These are phyloP conservation scores for Boletellus ananiceps DNA, from an alignment of 768 basidiomycete genomes.

Conservation along the genomic window DNA sequence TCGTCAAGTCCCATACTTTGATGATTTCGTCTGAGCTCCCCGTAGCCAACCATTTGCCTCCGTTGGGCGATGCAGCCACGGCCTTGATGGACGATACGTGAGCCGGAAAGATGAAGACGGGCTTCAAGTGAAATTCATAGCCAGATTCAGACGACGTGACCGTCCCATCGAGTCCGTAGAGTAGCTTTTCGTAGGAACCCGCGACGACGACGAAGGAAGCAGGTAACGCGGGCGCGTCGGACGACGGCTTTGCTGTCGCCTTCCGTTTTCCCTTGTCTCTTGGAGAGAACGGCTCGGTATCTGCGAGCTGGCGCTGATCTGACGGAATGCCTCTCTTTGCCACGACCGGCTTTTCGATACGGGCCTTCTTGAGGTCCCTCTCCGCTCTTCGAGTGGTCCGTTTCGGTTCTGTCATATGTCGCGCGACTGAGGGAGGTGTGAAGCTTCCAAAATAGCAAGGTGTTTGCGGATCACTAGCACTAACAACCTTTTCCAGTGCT, in stretches of 20 bases:
- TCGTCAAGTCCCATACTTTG: constrained; percentile 92
- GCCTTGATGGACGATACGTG: constrained; percentile 92
- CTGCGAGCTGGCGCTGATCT: neutral
- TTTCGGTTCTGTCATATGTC: constrained; percentile 16
- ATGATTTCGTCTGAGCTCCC: constrained; percentile 95
- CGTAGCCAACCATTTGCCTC: constrained; percentile 94
- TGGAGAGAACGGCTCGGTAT: constrained; percentile 10
- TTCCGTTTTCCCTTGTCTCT: constrained; percentile 31
- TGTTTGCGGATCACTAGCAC: no score
- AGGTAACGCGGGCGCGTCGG: constrained; percentile 32
- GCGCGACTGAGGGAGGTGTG: no score
- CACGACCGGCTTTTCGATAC: constrained; percentile 14
- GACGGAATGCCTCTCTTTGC: neutral
- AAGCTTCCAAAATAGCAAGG: constrained; percentile 5
- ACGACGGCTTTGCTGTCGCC: constrained; percentile 5
- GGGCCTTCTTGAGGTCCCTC: constrained; percentile 22
- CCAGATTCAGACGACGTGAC: constrained; percentile 32
- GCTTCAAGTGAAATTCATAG: constrained; percentile 48
- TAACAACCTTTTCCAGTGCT: no score
- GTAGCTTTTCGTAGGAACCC: constrained; percentile 93
- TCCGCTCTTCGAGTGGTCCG: constrained; percentile 17
- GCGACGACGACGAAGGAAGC: constrained; percentile 79
- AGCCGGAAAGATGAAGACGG: constrained; percentile 95
- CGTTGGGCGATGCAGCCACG: constrained; percentile 80
- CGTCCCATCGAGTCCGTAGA: constrained; percentile 83